Base-by-base conservation (phyloP, 345 rosid genomes). In the Combretum micranthum region DNA sequence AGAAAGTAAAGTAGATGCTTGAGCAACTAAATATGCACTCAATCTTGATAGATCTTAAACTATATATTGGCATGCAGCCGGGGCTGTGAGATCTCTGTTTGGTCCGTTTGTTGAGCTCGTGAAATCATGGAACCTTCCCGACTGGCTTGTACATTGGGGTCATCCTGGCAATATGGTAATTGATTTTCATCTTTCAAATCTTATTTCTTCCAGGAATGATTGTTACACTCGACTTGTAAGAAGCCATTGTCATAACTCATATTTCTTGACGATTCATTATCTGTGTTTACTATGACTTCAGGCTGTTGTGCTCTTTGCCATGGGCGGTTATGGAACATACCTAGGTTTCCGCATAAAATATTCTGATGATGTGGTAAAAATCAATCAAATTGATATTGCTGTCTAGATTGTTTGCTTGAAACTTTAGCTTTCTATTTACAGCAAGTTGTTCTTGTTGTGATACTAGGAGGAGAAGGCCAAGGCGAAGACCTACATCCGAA, bases 271-370 rank as follows among this genome's bases (percentile, higher is more conserved):
- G 6, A 49, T 21, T 49, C 21, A 16, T 18, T 49, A 49, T 16
- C 52, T 0, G 4, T 3, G 42, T 25, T n/a, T 21, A 15, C 16
- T 23, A 12, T 52, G 39, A 32, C 9, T 52, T 21, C 25, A 93
- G 96, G 99, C 94, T 5, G 96, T 93, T 0, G 97, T 93, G 63
- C 97, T 93, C 56, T 85, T 93, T 62, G 97, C 97, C 21, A 93
- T 89, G 97, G 99, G 96, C 17, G 97, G 99, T 14, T 86, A 87
- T 44, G 96, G 99, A 57, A 88, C 97, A 18, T 93, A 85, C 66
- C 76, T 93, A 45, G 99, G 97, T 57, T 93, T 84, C 58, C 83
- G 85, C 57, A 81, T 89, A 58, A 83, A 83, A 17, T 83, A 57
- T 67, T 82, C 99, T 3, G 83, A 85, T 55, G 82, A 85, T 67